Evolutionary conservation across 2,329 filamentous ascomycete genomes (phyloP).

Genomic region (Chalaropsis ovoidea): DNA sequence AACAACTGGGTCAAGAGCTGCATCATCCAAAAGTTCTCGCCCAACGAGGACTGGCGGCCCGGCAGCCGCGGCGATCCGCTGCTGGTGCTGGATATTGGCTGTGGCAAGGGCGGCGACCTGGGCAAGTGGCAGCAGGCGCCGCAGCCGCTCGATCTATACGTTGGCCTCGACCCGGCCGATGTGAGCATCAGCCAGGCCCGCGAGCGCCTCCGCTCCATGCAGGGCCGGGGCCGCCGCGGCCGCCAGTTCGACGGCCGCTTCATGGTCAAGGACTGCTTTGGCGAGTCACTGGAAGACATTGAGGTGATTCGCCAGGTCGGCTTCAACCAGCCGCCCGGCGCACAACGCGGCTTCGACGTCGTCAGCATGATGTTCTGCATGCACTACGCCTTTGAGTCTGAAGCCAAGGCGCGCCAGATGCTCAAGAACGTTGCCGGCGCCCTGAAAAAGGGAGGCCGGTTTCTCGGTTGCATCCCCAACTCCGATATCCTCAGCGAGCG

Average conservation of each 20-base stretch:
- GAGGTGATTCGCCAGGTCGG: constrained; percentile 77
- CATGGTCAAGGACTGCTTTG: constrained; percentile 84
- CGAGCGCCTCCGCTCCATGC: constrained; percentile 70
- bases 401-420: constrained; percentile 84
- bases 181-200: constrained; percentile 83
- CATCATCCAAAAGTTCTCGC: constrained; percentile 91
- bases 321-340: constrained; percentile 60
- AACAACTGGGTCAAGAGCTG: constrained; percentile 99
- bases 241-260: constrained; percentile 78
- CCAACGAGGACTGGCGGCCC: constrained; percentile 61
- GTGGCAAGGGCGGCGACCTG: constrained; percentile 90
- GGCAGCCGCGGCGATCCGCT: constrained; percentile 50
- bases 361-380: constrained; percentile 99
- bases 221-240: constrained; percentile 46
- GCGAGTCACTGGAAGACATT: constrained; percentile 69
- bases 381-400: constrained; percentile 95
- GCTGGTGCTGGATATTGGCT: constrained; percentile 84
- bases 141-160: constrained; percentile 84
- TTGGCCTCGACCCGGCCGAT: constrained; percentile 86
- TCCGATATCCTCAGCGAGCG: constrained; percentile 76
- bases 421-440: constrained; percentile 81
- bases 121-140: constrained; percentile 93
- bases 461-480: constrained; percentile 94
- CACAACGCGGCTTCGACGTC: constrained; percentile 79
- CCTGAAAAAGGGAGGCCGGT: constrained; percentile 85